These are phyloP conservation scores for Pseudofabraea citricarpa DNA, from an alignment of 2,329 filamentous ascomycete genomes.

Conservation along the genomic window DNA sequence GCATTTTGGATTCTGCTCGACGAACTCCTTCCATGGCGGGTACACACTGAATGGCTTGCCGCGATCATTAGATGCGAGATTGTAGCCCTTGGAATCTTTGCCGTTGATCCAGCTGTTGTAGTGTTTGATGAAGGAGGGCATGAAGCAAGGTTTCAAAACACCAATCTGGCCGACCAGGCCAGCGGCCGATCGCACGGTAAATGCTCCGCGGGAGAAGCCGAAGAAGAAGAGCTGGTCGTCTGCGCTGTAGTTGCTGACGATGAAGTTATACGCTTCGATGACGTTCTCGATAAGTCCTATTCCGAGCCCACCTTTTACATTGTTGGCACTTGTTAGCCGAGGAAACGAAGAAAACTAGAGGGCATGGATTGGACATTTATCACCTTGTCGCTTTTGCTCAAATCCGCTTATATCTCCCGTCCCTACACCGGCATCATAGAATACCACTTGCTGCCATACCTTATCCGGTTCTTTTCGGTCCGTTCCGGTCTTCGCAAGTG, in stretches of 20 bases:
- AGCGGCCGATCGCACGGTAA: constrained; percentile 29
- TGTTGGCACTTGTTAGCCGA: too few relatives aligned
- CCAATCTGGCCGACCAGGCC: constrained; percentile 28
- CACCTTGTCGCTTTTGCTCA: constrained; percentile 9
- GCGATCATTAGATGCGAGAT: neutral
- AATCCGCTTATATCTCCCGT: constrained; percentile 6
- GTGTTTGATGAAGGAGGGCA: constrained; percentile 20
- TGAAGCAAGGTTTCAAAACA: constrained; percentile 31
- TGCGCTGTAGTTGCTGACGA: constrained; percentile 34
- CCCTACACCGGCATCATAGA: constrained; percentile 13
- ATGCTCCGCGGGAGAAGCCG: constrained; percentile 34
- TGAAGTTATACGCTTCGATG: constrained; percentile 32
- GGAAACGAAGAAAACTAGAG: too few relatives aligned
- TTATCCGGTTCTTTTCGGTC: constrained; percentile 2
- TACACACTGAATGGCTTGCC: neutral
- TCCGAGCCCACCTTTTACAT: constrained; percentile 2
- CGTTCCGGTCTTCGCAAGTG: constrained; percentile 7
- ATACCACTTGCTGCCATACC: constrained; percentile 8
- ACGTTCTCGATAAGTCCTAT: constrained; percentile 5
- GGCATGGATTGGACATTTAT: too few relatives aligned
- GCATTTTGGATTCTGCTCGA: neutral
- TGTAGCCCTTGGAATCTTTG: constrained; percentile 1
- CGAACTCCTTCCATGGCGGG: neutral
- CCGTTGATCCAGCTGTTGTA: constrained; percentile 24
- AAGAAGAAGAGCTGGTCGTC: constrained; percentile 30